Conservation (phyloP, 192 early-diverging fungal species). For the Entomortierella beljakovae region DNA sequence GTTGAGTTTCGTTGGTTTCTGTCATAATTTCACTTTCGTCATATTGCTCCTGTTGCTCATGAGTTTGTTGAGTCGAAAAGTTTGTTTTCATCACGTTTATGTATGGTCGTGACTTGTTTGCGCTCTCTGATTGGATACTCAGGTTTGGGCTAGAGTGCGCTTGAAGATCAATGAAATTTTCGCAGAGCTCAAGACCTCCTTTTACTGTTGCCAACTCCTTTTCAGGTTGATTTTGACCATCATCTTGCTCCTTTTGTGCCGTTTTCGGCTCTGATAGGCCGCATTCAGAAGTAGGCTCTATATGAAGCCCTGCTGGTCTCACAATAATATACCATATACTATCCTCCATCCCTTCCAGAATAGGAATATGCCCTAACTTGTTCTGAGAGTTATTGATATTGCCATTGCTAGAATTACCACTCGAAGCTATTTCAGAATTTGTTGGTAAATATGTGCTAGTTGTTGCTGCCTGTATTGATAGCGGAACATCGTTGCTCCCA, state of each 20-base stretch:
- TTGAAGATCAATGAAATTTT: not conserved
- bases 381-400: not conserved
- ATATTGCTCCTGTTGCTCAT: not conserved
- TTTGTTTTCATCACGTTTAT: not conserved
- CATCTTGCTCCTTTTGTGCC: not conserved
- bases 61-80: not conserved
- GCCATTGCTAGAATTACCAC: not conserved
- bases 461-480: not conserved
- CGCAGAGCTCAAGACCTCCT: too few relatives aligned
- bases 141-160: not conserved
- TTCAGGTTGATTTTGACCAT: too few relatives aligned
- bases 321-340: not conserved
- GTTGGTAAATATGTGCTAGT: not conserved
- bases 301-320: not conserved
- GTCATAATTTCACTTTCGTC: not conserved
- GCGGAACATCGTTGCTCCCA: not conserved
- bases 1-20: not conserved
- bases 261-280: not conserved
- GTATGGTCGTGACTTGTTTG: slow-evolving; percentile 4
- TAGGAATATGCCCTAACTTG: not conserved
- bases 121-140: slow-evolving; percentile 14
- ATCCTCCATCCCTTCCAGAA: slow-evolving; percentile 3
- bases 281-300: not conserved
- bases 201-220: too few relatives aligned
- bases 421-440: not conserved